Conservation (phyloP, 2,329 filamentous ascomycete genomes). For the Penicillium olsonii region DNA sequence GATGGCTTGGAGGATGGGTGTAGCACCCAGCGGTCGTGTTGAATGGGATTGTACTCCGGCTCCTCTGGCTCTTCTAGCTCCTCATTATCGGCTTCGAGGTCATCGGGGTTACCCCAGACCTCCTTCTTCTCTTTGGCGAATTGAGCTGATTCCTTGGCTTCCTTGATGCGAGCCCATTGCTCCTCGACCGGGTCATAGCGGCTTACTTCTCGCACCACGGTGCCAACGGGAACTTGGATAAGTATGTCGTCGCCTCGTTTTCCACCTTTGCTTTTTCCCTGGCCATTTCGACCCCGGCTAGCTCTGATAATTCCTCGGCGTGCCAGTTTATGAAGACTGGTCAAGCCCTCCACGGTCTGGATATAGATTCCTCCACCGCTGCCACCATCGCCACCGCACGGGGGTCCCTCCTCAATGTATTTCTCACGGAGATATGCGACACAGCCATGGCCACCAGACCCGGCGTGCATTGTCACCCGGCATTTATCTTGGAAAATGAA, state of each 20-base stretch:
- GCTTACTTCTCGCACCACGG: slow-evolving; percentile 79
- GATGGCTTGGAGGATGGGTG: slow-evolving; percentile 79
- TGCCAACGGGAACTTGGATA: slow-evolving; percentile 89
- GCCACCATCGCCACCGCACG: slow-evolving; percentile 93
- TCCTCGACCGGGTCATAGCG: slow-evolving; percentile 75
- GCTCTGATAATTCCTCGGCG: slow-evolving; percentile 65
- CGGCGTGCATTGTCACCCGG: slow-evolving; percentile 73
- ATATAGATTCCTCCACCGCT: slow-evolving; percentile 92
- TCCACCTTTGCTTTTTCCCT: slow-evolving; percentile 58
- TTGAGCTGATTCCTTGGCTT: slow-evolving; percentile 55
- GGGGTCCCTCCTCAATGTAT: slow-evolving; percentile 81
- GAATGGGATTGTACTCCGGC: slow-evolving; percentile 43
- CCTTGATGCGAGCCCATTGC: slow-evolving; percentile 50
- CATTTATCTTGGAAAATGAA: slow-evolving; percentile 88
- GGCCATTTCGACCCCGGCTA: slow-evolving; percentile 47
- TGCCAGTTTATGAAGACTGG: slow-evolving; percentile 87
- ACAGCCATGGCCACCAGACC: slow-evolving; percentile 84
- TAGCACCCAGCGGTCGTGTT: slow-evolving; percentile 76
- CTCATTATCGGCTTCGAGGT: slow-evolving; percentile 18
- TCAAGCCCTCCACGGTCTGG: slow-evolving; percentile 87
- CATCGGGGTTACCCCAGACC: slow-evolving; percentile 15
- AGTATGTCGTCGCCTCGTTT: slow-evolving; percentile 83
- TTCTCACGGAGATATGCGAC: slow-evolving; percentile 93
- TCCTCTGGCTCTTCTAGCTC: slow-evolving; percentile 39
- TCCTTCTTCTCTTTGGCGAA: slow-evolving; percentile 36